phyloP scores from a whole-genome alignment of 768 basidiomycete genomes.

The Trametopsis cervina region DNA sequence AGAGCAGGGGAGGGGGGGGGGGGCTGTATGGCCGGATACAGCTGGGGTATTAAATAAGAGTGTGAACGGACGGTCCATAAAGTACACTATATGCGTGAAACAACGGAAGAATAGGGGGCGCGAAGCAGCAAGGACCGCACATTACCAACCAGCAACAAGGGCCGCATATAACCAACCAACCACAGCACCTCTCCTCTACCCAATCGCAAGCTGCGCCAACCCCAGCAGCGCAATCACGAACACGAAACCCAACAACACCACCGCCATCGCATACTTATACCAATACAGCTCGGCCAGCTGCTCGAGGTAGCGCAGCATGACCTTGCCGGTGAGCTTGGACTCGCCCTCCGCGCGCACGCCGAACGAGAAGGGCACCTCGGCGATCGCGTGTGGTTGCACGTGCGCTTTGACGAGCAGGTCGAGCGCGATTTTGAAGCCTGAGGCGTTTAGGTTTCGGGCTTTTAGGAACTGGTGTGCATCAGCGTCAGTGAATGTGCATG shows the following conservation, averaged over 20 bases:
- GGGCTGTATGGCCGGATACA: too few species aligned
- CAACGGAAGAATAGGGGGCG: too few species aligned
- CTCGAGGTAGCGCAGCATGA: conserved; percentile 24
- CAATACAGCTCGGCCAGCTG: conserved; percentile 25
- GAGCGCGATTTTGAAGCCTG: conserved; percentile 26
- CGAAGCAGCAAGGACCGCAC: too few species aligned
- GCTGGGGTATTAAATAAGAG: too few species aligned
- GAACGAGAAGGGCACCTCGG: conserved; percentile 25
- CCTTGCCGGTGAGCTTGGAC: conserved; percentile 25
- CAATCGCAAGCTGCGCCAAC: too few species aligned
- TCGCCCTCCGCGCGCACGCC: conserved; percentile 25
- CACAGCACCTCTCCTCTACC: too few species aligned
- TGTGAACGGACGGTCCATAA: too few species aligned
- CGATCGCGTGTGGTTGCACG: conserved; percentile 19
- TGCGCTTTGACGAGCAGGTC: conserved; percentile 25
- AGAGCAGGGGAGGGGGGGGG: too few species aligned
- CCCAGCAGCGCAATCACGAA: conserved; percentile 10
- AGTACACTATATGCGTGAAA: too few species aligned
- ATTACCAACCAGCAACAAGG: too few species aligned
- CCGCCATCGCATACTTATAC: conserved; percentile 18
- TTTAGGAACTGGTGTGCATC: conserved; percentile 20
- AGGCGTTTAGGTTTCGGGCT: conserved; percentile 20
- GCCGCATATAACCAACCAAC: too few species aligned
- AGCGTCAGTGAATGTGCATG: not conserved
- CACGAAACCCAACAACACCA: conserved; percentile 15